Evolutionary conservation across 2,329 filamentous ascomycete genomes (phyloP), one percentile per base, ranked within the genome.

Genomic region (Xylaria sp.): DNA sequence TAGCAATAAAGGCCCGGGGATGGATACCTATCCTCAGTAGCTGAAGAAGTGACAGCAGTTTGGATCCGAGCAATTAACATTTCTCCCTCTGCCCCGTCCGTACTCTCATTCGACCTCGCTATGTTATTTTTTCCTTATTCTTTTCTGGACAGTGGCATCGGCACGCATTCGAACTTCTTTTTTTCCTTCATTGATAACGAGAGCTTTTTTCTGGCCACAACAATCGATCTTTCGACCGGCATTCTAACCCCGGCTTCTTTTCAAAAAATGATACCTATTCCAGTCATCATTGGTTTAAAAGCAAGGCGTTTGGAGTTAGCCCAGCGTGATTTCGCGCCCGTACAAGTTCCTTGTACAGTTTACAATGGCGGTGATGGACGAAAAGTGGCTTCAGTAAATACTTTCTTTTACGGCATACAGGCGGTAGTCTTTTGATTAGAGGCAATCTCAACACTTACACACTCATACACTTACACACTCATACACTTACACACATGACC

Each of bases 1-100:
- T 81, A 82, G 76, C 81, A 82, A 76, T 82, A 79, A 72, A 72
- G 78, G 75, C 74, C 77, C 74, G 76, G 77, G 76, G 74, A 77
- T 76, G 74, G 78, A 80, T 77, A 79, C 73, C 65, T 78, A 78
- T 68, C 69, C 75, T 62, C 76, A 76, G 67, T 75, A 76, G 65
- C 72, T 74, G 60, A 72, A 57, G 55, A 68, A 46, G 42, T 68
- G 67, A 68, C 64, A 70, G 52, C 55, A 67, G 65, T 63, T 58
- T 60, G 54, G 58, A 60, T 61, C 55, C 54, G 57, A 58, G 52
- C 57, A 42, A 51, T 55, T 46, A 50, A 57, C 48, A 58, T 30
- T 48, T 39, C 34, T 57, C 57, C 53, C 59, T 30, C 52, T 57
- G 57, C 55, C 59, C 52, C 47, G 52, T 49, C 55, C 58, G 60